Percentiles rank a stretch among this genome's conserved stretches.
Conservation (phyloP, 495 filamentous ascomycete species). For the Cryomyces minteri region DNA sequence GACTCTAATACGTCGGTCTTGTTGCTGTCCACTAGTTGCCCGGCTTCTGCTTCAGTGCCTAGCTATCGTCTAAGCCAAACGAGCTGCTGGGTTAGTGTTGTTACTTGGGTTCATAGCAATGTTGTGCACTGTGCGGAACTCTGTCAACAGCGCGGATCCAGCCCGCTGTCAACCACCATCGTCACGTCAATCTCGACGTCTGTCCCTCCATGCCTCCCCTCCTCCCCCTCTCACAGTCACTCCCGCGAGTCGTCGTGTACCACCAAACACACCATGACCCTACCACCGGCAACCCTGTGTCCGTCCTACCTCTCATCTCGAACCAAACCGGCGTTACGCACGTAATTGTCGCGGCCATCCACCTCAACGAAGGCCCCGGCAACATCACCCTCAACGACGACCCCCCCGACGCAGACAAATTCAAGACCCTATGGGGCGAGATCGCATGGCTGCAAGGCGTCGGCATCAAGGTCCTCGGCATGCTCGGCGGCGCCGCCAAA, state of each 20-base stretch:
- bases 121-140: too few species aligned
- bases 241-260: constrained; percentile 23
- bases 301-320: constrained; percentile 25
- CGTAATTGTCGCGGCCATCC: constrained; percentile 26
- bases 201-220: not conserved
- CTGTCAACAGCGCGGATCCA: too few species aligned
- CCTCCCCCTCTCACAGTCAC: constrained; percentile 6
- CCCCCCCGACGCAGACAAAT: constrained; percentile 12
- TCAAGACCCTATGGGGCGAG: constrained; percentile 21
- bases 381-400: constrained; percentile 28
- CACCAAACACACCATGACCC: constrained; percentile 23
- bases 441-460: constrained; percentile 21
- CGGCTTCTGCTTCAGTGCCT: too few species aligned
- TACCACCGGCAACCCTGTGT: constrained; percentile 15
- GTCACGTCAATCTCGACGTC: too few species aligned
- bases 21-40: too few species aligned
- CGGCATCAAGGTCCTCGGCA: constrained; percentile 24
- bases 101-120: too few species aligned
- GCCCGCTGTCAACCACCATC: not conserved
- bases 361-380: constrained; percentile 24
- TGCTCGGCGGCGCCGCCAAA: constrained; percentile 27
- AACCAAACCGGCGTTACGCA: constrained; percentile 26
- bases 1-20: too few species aligned
- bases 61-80: too few species aligned
- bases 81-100: too few species aligned